Percentiles rank a stretch among this genome's conserved stretches.
These are phyloP conservation scores for Geosmithia morbida DNA, from an alignment of 2,329 filamentous ascomycete genomes.

Conservation along the genomic window DNA sequence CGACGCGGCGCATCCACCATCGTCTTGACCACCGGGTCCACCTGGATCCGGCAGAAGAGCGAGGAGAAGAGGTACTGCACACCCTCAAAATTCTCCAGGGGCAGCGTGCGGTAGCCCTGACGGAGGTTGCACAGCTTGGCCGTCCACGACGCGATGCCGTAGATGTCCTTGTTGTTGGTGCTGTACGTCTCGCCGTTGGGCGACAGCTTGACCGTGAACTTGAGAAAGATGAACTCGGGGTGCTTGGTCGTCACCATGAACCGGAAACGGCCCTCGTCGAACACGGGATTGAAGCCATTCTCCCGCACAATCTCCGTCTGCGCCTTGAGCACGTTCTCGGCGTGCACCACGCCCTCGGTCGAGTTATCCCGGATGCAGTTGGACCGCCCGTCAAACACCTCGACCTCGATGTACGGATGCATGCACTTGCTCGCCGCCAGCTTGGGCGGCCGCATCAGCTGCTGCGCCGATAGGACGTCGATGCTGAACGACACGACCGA, in stretches of 20 bases:
- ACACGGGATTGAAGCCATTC: conserved; percentile 89
- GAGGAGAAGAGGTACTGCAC: conserved; percentile 93
- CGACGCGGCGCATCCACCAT: conserved; percentile 35
- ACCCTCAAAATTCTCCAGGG: conserved; percentile 74
- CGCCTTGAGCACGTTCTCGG: conserved; percentile 53
- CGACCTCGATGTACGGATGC: conserved; percentile 89
- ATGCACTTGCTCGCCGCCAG: conserved; percentile 60
- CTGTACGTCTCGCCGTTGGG: conserved; percentile 58
- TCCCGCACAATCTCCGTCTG: conserved; percentile 69
- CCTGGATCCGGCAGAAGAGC: conserved; percentile 78
- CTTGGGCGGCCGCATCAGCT: conserved; percentile 70
- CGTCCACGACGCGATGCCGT: conserved; percentile 74
- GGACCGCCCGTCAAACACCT: conserved; percentile 51
- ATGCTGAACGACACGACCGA: conserved; percentile 77
- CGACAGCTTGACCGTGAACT: conserved; percentile 83
- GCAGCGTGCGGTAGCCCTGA: conserved; percentile 84
- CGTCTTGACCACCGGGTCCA: conserved; percentile 39
- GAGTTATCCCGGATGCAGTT: conserved; percentile 14
- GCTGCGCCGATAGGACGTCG: conserved; percentile 84
- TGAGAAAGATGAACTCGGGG: conserved; percentile 83
- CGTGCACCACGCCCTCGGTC: conserved; percentile 13
- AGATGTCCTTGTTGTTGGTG: conserved; percentile 31
- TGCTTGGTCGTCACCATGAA: conserved; percentile 87
- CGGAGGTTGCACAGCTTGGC: conserved; percentile 83
- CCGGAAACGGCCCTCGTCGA: conserved; percentile 57